Percentiles rank a stretch among this genome's conserved stretches.
Evolutionary conservation across 2,329 filamentous ascomycete species (phyloP).

Genomic region (Hymenotorrendiella dingleyae): DNA sequence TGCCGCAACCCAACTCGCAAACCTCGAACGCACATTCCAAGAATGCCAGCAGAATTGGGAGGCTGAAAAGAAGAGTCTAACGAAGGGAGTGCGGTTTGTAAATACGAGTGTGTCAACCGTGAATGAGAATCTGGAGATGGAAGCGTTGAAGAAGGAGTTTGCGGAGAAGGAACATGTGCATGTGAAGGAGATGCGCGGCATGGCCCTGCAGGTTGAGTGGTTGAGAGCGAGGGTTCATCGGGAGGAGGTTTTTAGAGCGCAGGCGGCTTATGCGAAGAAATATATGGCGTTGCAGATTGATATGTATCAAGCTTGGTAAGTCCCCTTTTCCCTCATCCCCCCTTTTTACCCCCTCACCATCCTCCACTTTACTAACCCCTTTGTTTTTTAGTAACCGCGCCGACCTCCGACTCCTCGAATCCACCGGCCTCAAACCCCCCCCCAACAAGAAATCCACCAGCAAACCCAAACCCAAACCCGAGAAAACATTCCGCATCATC

Average conservation of each 20-base stretch:
- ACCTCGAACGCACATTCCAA: constrained; percentile 34
- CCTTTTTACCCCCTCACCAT: neutral
- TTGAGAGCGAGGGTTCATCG: constrained; percentile 75
- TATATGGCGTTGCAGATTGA: constrained; percentile 75
- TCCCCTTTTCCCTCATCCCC: constrained; percentile 26
- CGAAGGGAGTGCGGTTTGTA: constrained; percentile 32
- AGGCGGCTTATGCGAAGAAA: constrained; percentile 80
- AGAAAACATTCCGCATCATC: constrained; percentile 38
- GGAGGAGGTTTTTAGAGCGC: constrained; percentile 72
- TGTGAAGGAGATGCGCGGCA: constrained; percentile 69
- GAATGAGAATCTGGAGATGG: constrained; percentile 36
- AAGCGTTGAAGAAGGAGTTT: constrained; percentile 30
- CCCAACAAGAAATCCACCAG: too few relatives aligned
- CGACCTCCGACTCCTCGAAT: constrained; percentile 76
- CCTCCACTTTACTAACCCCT: constrained; percentile 5
- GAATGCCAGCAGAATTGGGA: constrained; percentile 36
- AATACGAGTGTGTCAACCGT: constrained; percentile 31
- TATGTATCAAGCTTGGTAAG: constrained; percentile 85
- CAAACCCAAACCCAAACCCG: too few relatives aligned
- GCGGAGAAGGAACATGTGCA: constrained; percentile 55
- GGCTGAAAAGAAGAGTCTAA: constrained; percentile 34
- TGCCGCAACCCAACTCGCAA: constrained; percentile 20
- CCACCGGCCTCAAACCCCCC: constrained; percentile 60
- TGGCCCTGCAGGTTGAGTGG: constrained; percentile 87
- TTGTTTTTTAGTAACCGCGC: constrained; percentile 74